Evolutionary conservation across 2,329 filamentous ascomycete genomes (phyloP), one percentile per base, ranked within the genome.

Genomic region (Beauveria scarabaeidicola): DNA sequence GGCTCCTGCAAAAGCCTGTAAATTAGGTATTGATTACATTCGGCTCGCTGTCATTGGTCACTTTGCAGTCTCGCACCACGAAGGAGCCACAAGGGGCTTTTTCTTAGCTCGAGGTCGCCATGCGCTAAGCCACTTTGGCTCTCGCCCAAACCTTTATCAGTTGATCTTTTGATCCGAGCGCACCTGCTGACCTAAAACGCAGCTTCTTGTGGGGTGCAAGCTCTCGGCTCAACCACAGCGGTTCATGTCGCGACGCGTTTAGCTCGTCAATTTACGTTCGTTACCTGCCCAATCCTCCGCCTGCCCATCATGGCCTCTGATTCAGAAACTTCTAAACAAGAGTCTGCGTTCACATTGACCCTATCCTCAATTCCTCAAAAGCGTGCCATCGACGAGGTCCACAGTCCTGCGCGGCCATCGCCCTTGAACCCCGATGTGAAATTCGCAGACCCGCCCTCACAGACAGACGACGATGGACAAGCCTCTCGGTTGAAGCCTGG

Each of bases 371-470:
- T 87, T 25, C 83, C 85, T 3, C 81, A 87, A 68, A 89, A 89
- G 67, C 84, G 86, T 61, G 75, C 78, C 23, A 77, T 88, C 32
- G 86, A 89, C 62, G 87, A 89, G 66, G 84, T 84, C 68, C 85
- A 91, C 71, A 81, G 81, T 62, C 88, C 89, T 5, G 80, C 85
- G 13, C 79, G 91, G 2, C 84, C 88, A 3, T 92, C 89, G 11
- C 88, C 88, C 29, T 81, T 92, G 63, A 91, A 91, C 66, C 85
- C 86, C 51, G 84, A 87, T 50, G 78, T 80, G 63, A 82, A 70
- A 62, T 65, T 70, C 10, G 69, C 69, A 46, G 76, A 75, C 58
- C 66, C 72, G 3, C 72, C 73, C 23, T 67, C 70, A 15, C 69
- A 74, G 65, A 68, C 71, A 13, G 78, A 81, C 40, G 81, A 83